Percentiles rank a stretch among this genome's conserved stretches.
phyloP scores from a whole-genome alignment of 345 rosid genomes.

The Euphorbia tirucalli region DNA sequence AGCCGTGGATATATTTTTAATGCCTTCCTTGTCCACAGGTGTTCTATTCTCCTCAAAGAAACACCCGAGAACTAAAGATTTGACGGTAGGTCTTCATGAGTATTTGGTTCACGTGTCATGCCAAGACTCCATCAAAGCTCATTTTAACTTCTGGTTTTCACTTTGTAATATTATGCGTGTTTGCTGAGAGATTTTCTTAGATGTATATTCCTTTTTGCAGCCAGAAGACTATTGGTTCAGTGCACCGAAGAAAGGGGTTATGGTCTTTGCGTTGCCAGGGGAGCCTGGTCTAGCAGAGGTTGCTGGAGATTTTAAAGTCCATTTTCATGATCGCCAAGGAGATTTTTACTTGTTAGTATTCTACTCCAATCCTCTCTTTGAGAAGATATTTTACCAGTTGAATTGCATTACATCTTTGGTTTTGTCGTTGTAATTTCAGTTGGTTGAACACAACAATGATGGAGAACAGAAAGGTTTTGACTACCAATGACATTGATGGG shows the following conservation, averaged over 20 bases:
- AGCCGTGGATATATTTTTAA: not conserved
- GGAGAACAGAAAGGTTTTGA: slow-evolving; percentile 70
- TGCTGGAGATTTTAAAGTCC: slow-evolving; percentile 82
- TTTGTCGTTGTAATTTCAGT: slow-evolving; percentile 35
- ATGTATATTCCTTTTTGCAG: slow-evolving; percentile 34
- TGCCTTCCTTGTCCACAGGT: slow-evolving; percentile 35
- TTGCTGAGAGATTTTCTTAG: not conserved
- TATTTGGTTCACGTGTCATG: slow-evolving; percentile 1
- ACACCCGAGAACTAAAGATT: slow-evolving; percentile 71
- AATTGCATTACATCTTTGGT: not conserved
- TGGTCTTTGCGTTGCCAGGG: slow-evolving; percentile 92
- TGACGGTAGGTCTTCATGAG: slow-evolving; percentile 44
- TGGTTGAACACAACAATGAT: slow-evolving; percentile 89
- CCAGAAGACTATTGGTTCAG: slow-evolving; percentile 95
- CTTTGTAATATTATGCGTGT: not conserved
- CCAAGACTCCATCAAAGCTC: not conserved
- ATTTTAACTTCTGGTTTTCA: not conserved
- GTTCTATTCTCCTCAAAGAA: slow-evolving; percentile 77
- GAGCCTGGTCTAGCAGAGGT: slow-evolving; percentile 87
- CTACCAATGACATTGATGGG: slow-evolving; percentile 72
- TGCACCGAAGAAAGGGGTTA: slow-evolving; percentile 81
- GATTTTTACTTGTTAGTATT: slow-evolving; percentile 79
- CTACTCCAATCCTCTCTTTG: not conserved
- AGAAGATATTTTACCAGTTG: slow-evolving; percentile 3
- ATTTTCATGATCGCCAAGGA: slow-evolving; percentile 87